Base-by-base conservation (phyloP, 768 basidiomycete species). In the Mycena chlorophos region DNA sequence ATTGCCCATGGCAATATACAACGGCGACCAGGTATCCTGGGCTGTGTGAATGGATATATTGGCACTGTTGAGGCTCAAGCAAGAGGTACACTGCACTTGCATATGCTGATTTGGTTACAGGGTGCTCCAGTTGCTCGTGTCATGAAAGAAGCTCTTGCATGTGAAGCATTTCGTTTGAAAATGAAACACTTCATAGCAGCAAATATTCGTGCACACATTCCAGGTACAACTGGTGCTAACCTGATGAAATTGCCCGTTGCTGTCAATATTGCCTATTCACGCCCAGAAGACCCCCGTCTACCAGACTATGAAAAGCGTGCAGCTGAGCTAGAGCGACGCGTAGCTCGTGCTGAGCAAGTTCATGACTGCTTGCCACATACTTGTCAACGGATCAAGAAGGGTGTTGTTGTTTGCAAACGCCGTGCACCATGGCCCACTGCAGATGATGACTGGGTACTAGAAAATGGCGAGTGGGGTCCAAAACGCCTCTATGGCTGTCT, bases 41-140 rank as follows among this genome's bases (percentile, higher is more conserved):
- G 71, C 8, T 55, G 45, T 0, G 64, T 74, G 0, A 51, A 61
- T 10, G 69, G 63, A 0, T 78, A 76, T 52, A 57, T 75, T n/a
- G 75, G 72, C 0, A 65, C 70, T 0, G 71, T 78, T 0, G 76
- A 81, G 55, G 65, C 72, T 0, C 79, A 81, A 60, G 75, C 73
- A 0, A 58, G 73, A 1, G 77, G 77, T 0, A 73, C 69, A 0
- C 64, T 80, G 2, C 78, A 77, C 57, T 50, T 73, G 0, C 77
- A 78, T 54, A 65, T 75, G 16, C 52, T 79, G 1, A 4, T 78
- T 0, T 79, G 74, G 75, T 47, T 77, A 2, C 25, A 62, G 14
- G 59, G 68, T 23, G 60, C 68, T 0, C 76, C 75, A 2, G 58
- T 58, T 0, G 20, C 66, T 0, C 17, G 49, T 0, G 56, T 63